Percentiles rank a stretch among this genome's conserved stretches.
phyloP scores from a whole-genome alignment of 441 rosid genomes.

The Erodium chrysanthum region DNA sequence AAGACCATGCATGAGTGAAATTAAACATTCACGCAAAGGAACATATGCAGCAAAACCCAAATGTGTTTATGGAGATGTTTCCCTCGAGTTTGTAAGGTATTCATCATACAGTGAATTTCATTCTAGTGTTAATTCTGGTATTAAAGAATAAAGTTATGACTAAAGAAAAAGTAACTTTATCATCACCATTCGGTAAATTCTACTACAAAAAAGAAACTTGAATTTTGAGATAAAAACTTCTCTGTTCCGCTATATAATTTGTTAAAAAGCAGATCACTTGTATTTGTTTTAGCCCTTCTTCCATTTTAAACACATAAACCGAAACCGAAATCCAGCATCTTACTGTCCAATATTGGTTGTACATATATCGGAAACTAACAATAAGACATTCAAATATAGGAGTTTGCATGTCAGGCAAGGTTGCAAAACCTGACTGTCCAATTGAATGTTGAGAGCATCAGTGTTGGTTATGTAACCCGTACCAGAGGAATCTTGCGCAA shows the following conservation, averaged over 20 bases:
- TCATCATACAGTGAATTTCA: not conserved
- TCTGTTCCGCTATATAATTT: not conserved
- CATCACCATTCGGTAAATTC: not conserved
- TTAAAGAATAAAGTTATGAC: no score
- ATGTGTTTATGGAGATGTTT: not conserved
- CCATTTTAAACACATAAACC: not conserved
- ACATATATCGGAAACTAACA: not conserved
- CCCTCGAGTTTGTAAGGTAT: not conserved
- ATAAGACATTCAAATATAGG: not conserved
- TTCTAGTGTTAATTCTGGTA: not conserved
- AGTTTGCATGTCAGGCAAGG: not conserved
- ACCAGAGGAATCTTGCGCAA: conserved; percentile 54
- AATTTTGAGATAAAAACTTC: not conserved
- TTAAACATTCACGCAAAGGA: not conserved
- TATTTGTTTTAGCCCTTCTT: not conserved
- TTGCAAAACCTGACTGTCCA: conserved; percentile 60
- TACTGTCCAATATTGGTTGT: not conserved
- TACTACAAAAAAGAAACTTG: not conserved
- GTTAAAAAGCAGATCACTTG: not conserved
- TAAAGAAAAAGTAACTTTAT: no score
- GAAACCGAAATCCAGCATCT: not conserved
- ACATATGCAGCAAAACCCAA: not conserved
- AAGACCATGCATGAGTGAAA: not conserved
- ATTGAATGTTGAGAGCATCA: conserved; percentile 54
- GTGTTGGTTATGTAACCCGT: conserved; percentile 57